phyloP scores from a whole-genome alignment of 2,329 filamentous ascomycete genomes.

The Colletotrichum costaricense region DNA sequence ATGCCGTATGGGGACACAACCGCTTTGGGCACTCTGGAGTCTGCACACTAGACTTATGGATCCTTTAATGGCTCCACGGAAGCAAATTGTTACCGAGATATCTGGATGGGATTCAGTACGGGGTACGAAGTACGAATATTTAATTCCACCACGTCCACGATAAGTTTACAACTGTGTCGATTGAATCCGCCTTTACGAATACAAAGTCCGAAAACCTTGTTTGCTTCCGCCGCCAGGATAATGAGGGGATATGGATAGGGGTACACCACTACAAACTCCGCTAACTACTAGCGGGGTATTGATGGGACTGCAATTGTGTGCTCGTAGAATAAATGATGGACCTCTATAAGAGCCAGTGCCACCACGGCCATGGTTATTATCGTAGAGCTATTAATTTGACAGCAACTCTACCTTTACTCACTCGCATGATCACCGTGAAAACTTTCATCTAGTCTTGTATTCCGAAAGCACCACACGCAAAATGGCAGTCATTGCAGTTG shows the following conservation, averaged over 20 bases:
- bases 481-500: conserved; percentile 52
- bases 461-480: neutral
- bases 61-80: neutral
- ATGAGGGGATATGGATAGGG: neutral
- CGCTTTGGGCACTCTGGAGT: neutral
- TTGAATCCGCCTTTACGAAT: neutral
- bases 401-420: neutral
- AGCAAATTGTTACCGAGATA: conserved; percentile 8
- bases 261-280: too few species aligned
- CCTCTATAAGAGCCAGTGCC: too few species aligned
- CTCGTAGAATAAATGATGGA: too few species aligned
- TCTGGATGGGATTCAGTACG: neutral
- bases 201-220: neutral
- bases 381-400: too few species aligned
- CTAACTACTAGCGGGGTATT: too few species aligned
- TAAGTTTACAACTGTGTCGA: neutral
- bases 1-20: neutral
- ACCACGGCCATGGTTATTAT: too few species aligned
- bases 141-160: neutral
- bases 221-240: neutral
- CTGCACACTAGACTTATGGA: neutral
- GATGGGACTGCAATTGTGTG: too few species aligned
- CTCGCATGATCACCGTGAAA: too few species aligned
- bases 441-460: neutral
- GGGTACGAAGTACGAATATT: neutral